These are phyloP conservation scores for Phaffomyces antillensis DNA, from an alignment of 805 yeast genomes.

Conservation along the genomic window DNA sequence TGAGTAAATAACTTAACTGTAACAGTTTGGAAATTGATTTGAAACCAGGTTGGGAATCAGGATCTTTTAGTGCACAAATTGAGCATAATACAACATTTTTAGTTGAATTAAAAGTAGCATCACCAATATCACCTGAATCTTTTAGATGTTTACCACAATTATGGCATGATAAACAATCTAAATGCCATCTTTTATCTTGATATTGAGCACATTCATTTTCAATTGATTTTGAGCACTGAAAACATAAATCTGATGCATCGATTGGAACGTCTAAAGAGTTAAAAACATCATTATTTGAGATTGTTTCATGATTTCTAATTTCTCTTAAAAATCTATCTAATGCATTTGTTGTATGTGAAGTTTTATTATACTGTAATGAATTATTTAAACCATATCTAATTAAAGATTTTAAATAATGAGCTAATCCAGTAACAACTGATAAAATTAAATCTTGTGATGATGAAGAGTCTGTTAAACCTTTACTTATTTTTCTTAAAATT, in stretches of 20 bases:
- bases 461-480: conserved; percentile 25
- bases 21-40: conserved; percentile 56
- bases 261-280: conserved; percentile 39
- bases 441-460: conserved; percentile 58
- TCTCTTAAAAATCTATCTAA: conserved; percentile 55
- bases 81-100: conserved; percentile 44
- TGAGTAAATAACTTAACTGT: conserved; percentile 70
- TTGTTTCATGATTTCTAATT: conserved; percentile 39
- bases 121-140: conserved; percentile 33
- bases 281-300: conserved; percentile 27
- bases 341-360: conserved; percentile 50
- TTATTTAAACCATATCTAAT: conserved; percentile 74
- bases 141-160: conserved; percentile 42
- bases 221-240: conserved; percentile 62
- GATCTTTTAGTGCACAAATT: conserved; percentile 49
- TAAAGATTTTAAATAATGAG: conserved; percentile 83
- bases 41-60: conserved; percentile 48
- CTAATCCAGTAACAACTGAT: conserved; percentile 81
- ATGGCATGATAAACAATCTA: conserved; percentile 62
- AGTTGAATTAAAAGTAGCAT: conserved; percentile 34
- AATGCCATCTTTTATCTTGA: conserved; percentile 73
- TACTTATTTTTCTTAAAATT: conserved; percentile 55
- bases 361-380: conserved; percentile 62
- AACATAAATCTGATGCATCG: conserved; percentile 72
- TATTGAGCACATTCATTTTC: conserved; percentile 74